Percentiles rank a stretch among this genome's conserved stretches.
Evolutionary conservation across 169 alveolate genomes (phyloP).

Genomic region (Plasmodium sp.): DNA sequence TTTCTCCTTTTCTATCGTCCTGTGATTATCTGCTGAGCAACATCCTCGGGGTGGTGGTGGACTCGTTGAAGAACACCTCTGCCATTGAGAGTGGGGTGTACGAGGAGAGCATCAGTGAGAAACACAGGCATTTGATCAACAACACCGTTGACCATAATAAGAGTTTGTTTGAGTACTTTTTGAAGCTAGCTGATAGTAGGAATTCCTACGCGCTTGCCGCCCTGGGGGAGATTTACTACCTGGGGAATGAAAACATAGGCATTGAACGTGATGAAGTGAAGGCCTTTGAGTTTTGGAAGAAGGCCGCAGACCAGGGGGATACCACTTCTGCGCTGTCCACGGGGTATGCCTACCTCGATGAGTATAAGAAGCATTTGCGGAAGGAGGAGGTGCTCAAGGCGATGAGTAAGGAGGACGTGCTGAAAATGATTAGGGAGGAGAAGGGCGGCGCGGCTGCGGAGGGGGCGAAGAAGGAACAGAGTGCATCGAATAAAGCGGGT

Average conservation of each 20-base stretch:
- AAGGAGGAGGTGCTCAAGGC: constrained; percentile 21
- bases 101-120: constrained; percentile 25
- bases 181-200: constrained; percentile 73
- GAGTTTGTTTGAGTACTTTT: constrained; percentile 77
- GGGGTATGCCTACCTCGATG: constrained; percentile 82
- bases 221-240: constrained; percentile 87
- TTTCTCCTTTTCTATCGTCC: constrained; percentile 61
- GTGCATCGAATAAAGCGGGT: too few relatives aligned
- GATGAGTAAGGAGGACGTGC: constrained; percentile 21
- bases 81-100: constrained; percentile 17
- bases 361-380: constrained; percentile 57
- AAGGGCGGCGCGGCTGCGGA: not conserved
- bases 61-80: constrained; percentile 15
- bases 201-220: constrained; percentile 80
- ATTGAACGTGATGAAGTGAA: constrained; percentile 82
- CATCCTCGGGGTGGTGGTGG: constrained; percentile 46
- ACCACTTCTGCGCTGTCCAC: constrained; percentile 88
- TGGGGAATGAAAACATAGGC: constrained; percentile 86
- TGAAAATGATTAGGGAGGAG: constrained; percentile 8
- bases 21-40: constrained; percentile 70
- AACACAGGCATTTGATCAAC: constrained; percentile 30
- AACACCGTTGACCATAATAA: constrained; percentile 64
- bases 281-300: constrained; percentile 88
- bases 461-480: not conserved
- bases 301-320: constrained; percentile 91